phyloP scores from a whole-genome alignment of 2,329 filamentous ascomycete species.

The Microsporum canis region DNA sequence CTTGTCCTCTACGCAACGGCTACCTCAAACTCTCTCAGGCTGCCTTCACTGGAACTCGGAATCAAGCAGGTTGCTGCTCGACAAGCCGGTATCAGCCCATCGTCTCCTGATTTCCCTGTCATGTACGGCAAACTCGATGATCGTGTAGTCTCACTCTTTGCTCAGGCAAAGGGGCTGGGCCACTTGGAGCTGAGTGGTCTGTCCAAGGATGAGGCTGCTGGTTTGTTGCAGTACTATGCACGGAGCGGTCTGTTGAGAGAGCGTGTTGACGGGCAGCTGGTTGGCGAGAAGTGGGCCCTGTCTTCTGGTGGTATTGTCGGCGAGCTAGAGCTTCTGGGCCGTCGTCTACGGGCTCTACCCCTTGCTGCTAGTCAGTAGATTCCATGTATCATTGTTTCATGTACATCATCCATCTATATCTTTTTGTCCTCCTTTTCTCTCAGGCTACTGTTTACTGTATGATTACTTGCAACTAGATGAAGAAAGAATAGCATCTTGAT shows the following conservation, averaged over 20 bases:
- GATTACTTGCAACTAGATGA: background rate
- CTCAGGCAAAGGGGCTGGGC: slow-evolving; percentile 31
- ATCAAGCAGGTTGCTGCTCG: slow-evolving; percentile 43
- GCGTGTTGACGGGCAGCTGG: slow-evolving; percentile 56
- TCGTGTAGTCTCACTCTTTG: slow-evolving; percentile 39
- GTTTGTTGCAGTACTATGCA: slow-evolving; percentile 88
- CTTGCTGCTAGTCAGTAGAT: background rate
- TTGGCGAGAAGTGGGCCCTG: slow-evolving; percentile 74
- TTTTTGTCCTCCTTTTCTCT: background rate
- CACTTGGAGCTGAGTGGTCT: slow-evolving; percentile 54
- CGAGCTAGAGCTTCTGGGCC: slow-evolving; percentile 63
- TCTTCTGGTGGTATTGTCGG: slow-evolving; percentile 71
- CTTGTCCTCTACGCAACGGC: slow-evolving; percentile 65
- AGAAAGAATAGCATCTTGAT: background rate
- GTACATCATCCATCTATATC: background rate
- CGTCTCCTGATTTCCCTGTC: slow-evolving; percentile 33
- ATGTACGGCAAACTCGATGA: slow-evolving; percentile 44
- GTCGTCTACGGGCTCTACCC: slow-evolving; percentile 30
- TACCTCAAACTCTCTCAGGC: slow-evolving; percentile 55
- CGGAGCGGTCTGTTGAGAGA: slow-evolving; percentile 67
- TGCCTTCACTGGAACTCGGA: slow-evolving; percentile 57
- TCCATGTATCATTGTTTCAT: background rate
- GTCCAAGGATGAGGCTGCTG: slow-evolving; percentile 60
- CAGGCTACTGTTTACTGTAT: background rate
- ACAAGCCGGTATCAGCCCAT: slow-evolving; percentile 27